Evolutionary conservation across 1,284 basidiomycete species (phyloP).

Genomic region (Heterobasidion parviporum): DNA sequence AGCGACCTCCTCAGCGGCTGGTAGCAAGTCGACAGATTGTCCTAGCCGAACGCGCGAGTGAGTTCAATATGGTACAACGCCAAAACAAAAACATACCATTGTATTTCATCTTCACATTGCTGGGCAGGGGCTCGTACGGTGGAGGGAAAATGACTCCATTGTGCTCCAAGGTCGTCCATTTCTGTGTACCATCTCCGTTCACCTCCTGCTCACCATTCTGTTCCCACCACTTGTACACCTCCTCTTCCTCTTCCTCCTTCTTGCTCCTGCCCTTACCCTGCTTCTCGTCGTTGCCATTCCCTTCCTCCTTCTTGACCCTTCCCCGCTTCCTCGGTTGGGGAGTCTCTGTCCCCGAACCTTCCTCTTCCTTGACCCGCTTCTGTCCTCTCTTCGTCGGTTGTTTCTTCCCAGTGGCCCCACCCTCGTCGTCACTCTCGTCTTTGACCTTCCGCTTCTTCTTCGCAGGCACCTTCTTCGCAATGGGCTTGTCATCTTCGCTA

Average conservation of each 20-base stretch:
- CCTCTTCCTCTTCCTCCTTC: slow-evolving; percentile 50
- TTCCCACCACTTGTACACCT: slow-evolving; percentile 83
- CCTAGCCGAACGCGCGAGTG: slow-evolving; percentile 36
- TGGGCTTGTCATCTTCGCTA: slow-evolving; percentile 36
- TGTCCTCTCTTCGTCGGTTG: slow-evolving; percentile 21
- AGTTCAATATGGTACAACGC: slow-evolving; percentile 9
- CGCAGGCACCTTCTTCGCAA: slow-evolving; percentile 31
- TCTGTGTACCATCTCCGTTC: slow-evolving; percentile 63
- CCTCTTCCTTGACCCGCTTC: slow-evolving; percentile 21
- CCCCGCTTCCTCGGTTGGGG: slow-evolving; percentile 27
- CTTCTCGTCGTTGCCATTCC: slow-evolving; percentile 20
- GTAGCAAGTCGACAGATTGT: slow-evolving; percentile 71
- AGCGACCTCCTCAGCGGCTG: slow-evolving; percentile 92
- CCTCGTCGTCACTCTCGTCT: slow-evolving; percentile 43
- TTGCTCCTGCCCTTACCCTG: slow-evolving; percentile 23
- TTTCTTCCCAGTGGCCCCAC: slow-evolving; percentile 22
- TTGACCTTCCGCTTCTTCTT: slow-evolving; percentile 47
- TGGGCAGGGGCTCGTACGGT: slow-evolving; percentile 83
- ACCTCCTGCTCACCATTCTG: slow-evolving; percentile 40
- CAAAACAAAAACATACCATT: slow-evolving; percentile 51
- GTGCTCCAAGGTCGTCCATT: slow-evolving; percentile 94
- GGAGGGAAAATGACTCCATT: slow-evolving; percentile 95
- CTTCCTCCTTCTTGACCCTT: slow-evolving; percentile 29
- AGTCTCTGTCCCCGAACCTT: slow-evolving; percentile 13
- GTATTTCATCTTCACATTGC: slow-evolving; percentile 91